phyloP scores from a whole-genome alignment of 139 green algal genomes.

The Micromonas pusilla region DNA sequence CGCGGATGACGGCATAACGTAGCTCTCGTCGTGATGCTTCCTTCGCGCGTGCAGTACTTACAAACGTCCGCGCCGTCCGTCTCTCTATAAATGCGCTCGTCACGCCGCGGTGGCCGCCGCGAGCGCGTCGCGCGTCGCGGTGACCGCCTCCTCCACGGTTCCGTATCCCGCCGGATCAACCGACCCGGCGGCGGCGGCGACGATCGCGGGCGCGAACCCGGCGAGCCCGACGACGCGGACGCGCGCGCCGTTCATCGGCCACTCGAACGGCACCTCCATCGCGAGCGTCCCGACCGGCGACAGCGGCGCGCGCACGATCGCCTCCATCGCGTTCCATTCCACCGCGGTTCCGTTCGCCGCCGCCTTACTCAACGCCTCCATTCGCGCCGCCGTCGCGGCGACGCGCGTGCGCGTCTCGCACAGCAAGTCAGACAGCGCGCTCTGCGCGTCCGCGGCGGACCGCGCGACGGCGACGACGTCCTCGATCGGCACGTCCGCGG shows the following conservation, averaged over 20 bases:
- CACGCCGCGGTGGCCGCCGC: neutral
- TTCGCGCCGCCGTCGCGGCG: neutral
- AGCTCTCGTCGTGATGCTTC: neutral
- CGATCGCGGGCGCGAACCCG: neutral
- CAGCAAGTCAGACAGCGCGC: neutral
- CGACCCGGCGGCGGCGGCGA: neutral
- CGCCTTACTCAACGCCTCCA: constrained; percentile 1
- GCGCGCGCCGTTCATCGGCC: neutral
- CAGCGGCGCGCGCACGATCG: neutral
- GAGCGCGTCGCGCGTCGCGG: neutral
- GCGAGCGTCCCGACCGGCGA: neutral
- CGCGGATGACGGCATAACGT: neutral
- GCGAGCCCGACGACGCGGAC: neutral
- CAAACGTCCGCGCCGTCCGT: neutral
- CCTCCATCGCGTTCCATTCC: neutral
- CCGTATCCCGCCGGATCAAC: neutral
- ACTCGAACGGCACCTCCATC: constrained; percentile 18
- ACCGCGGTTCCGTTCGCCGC: neutral
- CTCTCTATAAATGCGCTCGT: neutral
- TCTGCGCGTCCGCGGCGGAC: neutral
- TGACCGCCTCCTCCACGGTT: neutral
- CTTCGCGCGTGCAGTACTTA: neutral
- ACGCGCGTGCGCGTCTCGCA: neutral
- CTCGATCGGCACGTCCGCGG: constrained; percentile 6
- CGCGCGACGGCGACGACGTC: neutral